Base-by-base conservation (phyloP, 83 land plant species). In the Thuja plicata region DNA sequence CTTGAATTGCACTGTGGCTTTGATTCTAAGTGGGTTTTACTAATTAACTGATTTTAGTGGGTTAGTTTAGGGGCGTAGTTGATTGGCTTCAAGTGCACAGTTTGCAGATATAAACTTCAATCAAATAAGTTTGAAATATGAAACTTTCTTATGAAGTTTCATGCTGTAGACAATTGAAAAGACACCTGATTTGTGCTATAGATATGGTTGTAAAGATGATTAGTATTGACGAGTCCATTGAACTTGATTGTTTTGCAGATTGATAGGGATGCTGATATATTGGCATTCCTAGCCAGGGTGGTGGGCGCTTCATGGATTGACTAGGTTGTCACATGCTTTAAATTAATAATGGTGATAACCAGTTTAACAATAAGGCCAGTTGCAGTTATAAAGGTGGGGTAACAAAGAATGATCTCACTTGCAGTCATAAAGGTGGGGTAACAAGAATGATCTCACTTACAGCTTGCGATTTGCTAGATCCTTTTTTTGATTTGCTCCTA, bases 201-300 rank as follows among this genome's bases (percentile, higher is more conserved):
- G 46, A 19, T 87, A 27, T 46, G 52, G 10, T 86, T 24, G 35
- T 86, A 8, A 21, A 43, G 32, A 34, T 88, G 86, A 66, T 30
- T 85, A 0, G 45, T 71, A 24, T 19, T 54, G 57, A 54, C 27
- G 73, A 66, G 30, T 66, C 30, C 9, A 27, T 27, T 27, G n/a
- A 66, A 8, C 73, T 66, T 1, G 73, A 48, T 76, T 87, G 38
- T 52, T 60, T 16, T 89, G 87, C 92, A 97, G 99, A 97, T 97
- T 86, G 94, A 94, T 77, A 94, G 95, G 87, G 94, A 95, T 43
- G 93, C 96, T 54, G 99, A 97, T 82, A 89, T 92, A 66, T 97
- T 91, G 80, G 88, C 96, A 35, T 97, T 97, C 89, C 85, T 96
- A 90, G 97, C 96, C 45, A 96, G 94, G 89, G 89, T 94, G 93